Percentiles rank a stretch among this genome's conserved stretches.
Evolutionary conservation across 345 rosid species (phyloP).

Genomic region (Gossypium australe): DNA sequence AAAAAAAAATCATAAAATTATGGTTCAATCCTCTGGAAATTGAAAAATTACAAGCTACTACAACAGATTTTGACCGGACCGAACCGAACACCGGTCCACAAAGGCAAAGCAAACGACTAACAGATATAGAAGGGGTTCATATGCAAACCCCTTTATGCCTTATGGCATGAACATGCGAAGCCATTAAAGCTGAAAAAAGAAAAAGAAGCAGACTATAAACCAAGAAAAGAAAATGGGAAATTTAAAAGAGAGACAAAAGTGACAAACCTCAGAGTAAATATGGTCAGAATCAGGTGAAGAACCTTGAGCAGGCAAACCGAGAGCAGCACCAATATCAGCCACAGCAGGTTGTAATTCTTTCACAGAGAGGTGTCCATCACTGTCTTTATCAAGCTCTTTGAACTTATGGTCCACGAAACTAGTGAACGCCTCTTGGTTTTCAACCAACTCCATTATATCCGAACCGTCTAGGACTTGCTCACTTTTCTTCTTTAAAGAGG

Average conservation of each 20-base stretch:
- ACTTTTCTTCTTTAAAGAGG: slow-evolving; percentile 16
- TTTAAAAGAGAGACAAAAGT: neutral
- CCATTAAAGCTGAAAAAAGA: neutral
- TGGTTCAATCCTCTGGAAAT: too few relatives aligned
- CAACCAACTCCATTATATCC: slow-evolving; percentile 85
- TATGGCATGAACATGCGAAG: neutral
- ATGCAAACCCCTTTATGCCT: too few relatives aligned
- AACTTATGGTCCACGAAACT: slow-evolving; percentile 82
- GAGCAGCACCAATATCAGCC: slow-evolving; percentile 88
- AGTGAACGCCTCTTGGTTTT: slow-evolving; percentile 66
- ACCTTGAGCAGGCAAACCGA: slow-evolving; percentile 84
- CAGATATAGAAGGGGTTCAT: too few relatives aligned
- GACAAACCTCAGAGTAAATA: slow-evolving; percentile 71
- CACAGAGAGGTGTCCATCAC: slow-evolving; percentile 78
- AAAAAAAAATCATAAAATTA: too few relatives aligned
- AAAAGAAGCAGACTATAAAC: neutral
- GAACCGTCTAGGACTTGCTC: slow-evolving; percentile 77
- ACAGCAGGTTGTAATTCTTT: slow-evolving; percentile 88
- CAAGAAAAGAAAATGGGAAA: neutral
- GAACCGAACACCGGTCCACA: too few relatives aligned
- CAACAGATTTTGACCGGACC: too few relatives aligned
- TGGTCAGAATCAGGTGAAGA: slow-evolving; percentile 77
- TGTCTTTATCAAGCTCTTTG: slow-evolving; percentile 63
- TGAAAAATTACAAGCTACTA: too few relatives aligned
- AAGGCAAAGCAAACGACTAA: too few relatives aligned